These are phyloP conservation scores for Candida patagonica DNA, from an alignment of 805 yeast species.

Conservation along the genomic window DNA sequence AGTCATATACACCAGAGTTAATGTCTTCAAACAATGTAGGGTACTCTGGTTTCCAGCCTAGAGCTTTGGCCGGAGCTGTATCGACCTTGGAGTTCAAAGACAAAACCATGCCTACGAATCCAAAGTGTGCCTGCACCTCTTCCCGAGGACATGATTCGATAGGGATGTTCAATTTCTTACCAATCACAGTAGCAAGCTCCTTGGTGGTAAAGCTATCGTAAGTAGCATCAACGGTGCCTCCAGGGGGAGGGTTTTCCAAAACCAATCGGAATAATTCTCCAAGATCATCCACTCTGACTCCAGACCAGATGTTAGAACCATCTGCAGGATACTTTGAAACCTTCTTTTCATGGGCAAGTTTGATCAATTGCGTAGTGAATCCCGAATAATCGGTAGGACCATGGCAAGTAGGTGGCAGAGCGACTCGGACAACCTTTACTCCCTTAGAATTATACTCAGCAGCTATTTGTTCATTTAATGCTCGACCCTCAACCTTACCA, in stretches of 20 bases:
- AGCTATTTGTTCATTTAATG: too few relatives aligned
- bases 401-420: slow-evolving; percentile 19
- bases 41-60: slow-evolving; percentile 7
- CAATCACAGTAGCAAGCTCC: slow-evolving; percentile 24
- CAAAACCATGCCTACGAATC: slow-evolving; percentile 2
- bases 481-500: too few relatives aligned
- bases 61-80: slow-evolving; percentile 4
- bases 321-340: slow-evolving; percentile 31
- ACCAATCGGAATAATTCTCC: slow-evolving; percentile 26
- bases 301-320: slow-evolving; percentile 28
- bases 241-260: slow-evolving; percentile 23
- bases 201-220: slow-evolving; percentile 20
- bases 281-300: slow-evolving; percentile 27
- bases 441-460: too few relatives aligned
- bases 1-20: slow-evolving; percentile 4
- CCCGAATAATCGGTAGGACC: not conserved
- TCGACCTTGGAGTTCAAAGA: not conserved
- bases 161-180: slow-evolving; percentile 4
- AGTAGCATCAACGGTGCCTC: slow-evolving; percentile 22
- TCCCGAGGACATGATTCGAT: not conserved
- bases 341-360: slow-evolving; percentile 18
- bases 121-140: slow-evolving; percentile 1
- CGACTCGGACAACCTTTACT: slow-evolving; percentile 21
- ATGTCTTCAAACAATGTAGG: slow-evolving; percentile 3
- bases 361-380: not conserved